Base-by-base conservation (phyloP, 2,329 filamentous ascomycete species). In the Xylaria sp. region DNA sequence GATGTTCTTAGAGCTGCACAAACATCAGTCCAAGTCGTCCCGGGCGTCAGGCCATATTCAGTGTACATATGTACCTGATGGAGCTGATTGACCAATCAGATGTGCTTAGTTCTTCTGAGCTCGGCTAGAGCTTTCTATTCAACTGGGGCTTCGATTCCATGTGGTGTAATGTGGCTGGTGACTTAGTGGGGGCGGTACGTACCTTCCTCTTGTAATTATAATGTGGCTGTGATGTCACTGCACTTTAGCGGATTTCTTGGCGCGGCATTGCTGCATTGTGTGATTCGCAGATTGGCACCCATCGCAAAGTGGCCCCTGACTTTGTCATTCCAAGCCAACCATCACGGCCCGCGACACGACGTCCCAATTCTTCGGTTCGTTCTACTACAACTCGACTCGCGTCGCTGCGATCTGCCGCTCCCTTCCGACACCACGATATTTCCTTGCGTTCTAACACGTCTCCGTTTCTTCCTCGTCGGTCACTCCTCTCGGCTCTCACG, bases 1-100 rank as follows among this genome's bases (percentile, higher is more conserved):
- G 65, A 52, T 10, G 41, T 57, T 68, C 44, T 5, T n/a, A 54
- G 37, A 64, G 51, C 55, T 66, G 37, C 20, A 34, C 44, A 37
- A 2, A 57, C 46, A 44, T 61, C 41, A 64, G 66, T 39, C 25
- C 50, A 56, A 51, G 39, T 18, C 20, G 48, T 34, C 41, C 13
- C 37, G 37, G 34, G 48, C 41, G 58, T 70, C 66, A 69, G 65
- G 69, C 66, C 69, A 68, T 70, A 46, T 58, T 25, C 56, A 46
- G 56, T 58, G 56, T 48, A 46, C 56, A 15, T 46, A 8, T n/a
- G 39, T 46, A 51, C 44, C 61, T 46, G 57, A 54, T 58, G 55
- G 57, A 66, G 68, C 54, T 69, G 52, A 70, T 69, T 70, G 69
- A 55, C 69, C 66, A 70, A 70, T 70, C 28, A 68, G 12, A 62